These are phyloP conservation scores for Salisapilia sapeloensis DNA, from an alignment of 352 stramenopile species.

Conservation along the genomic window DNA sequence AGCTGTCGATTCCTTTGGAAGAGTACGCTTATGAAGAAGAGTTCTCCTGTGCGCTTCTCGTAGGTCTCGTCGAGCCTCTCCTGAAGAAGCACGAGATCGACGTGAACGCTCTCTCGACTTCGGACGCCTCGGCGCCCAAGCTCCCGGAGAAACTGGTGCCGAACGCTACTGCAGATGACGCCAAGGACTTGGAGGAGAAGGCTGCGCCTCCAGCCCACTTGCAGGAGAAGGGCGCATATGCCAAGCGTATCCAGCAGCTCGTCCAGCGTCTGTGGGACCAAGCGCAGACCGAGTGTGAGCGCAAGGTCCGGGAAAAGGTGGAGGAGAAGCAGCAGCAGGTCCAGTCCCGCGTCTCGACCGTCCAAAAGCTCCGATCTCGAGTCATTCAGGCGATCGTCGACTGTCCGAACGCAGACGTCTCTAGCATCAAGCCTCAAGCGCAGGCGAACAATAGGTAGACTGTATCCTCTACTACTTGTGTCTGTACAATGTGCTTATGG, in stretches of 20 bases:
- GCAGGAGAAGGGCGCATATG: constrained; percentile 1
- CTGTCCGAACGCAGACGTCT: constrained; percentile 20
- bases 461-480: background rate
- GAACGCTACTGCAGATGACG: constrained; percentile 3
- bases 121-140: background rate
- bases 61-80: constrained; percentile 51
- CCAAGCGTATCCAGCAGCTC: constrained; percentile 3
- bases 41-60: constrained; percentile 44
- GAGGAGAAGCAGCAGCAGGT: constrained; percentile 70
- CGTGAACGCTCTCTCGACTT: background rate
- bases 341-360: constrained; percentile 27
- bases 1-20: constrained; percentile 67
- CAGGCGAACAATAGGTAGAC: constrained; percentile 14
- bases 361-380: constrained; percentile 31
- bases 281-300: constrained; percentile 31
- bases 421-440: constrained; percentile 16
- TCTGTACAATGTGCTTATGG: background rate
- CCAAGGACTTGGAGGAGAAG: constrained; percentile 6
- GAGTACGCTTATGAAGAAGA: constrained; percentile 74
- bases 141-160: constrained; percentile 1
- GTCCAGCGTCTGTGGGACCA: constrained; percentile 48
- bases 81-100: constrained; percentile 53
- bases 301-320: constrained; percentile 46
- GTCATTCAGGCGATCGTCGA: constrained; percentile 44
- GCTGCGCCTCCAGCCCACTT: constrained; percentile 2